These are phyloP conservation scores for Pholiota molesta DNA, from an alignment of 768 basidiomycete species.

Conservation along the genomic window DNA sequence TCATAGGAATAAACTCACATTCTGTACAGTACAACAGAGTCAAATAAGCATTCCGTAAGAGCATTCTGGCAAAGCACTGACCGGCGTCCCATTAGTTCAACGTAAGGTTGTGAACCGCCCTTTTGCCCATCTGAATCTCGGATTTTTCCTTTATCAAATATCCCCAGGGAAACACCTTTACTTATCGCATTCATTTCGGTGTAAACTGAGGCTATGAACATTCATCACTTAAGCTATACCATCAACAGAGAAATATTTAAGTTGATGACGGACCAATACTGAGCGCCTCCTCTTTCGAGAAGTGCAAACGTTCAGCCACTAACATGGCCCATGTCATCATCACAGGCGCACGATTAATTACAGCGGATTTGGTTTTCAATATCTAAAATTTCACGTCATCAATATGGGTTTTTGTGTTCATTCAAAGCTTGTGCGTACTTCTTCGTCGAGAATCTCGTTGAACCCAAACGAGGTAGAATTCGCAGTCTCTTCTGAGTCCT, in stretches of 20 bases:
- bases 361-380: constrained; percentile 59
- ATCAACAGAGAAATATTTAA: not conserved
- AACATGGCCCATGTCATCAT: constrained; percentile 94
- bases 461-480: constrained; percentile 61
- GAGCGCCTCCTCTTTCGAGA: constrained; percentile 85
- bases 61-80: constrained; percentile 12
- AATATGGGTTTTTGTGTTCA: not conserved
- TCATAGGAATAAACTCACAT: not conserved
- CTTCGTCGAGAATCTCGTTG: constrained; percentile 71
- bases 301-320: constrained; percentile 86
- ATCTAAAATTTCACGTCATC: constrained; percentile 40
- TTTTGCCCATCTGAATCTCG: constrained; percentile 56
- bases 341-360: constrained; percentile 90
- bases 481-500: constrained; percentile 51
- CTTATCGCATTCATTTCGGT: constrained; percentile 90
- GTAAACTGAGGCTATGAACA: constrained; percentile 76
- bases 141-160: constrained; percentile 61
- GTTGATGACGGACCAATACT: constrained; percentile 66
- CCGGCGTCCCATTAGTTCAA: constrained; percentile 78
- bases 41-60: not conserved
- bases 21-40: not conserved
- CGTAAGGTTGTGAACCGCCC: constrained; percentile 76
- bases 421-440: constrained; percentile 40
- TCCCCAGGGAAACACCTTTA: constrained; percentile 84
- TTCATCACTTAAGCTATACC: not conserved